Conservation (phyloP, 257 asterid species). For the Cinchona pubescens region DNA sequence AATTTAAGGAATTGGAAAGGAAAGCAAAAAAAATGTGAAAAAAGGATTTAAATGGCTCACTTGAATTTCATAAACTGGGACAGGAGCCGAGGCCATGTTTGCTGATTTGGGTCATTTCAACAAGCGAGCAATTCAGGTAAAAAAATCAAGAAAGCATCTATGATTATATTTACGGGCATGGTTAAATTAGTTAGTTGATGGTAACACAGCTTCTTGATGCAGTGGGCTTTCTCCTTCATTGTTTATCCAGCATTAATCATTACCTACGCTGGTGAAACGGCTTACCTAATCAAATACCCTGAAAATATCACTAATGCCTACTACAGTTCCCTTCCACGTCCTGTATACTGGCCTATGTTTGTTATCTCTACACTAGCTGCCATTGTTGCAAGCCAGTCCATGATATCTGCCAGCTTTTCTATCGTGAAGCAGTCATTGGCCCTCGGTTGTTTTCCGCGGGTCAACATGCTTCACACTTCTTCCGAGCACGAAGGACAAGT, state of each 20-base stretch:
- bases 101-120: constrained; percentile 81
- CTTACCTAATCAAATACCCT: constrained; percentile 55
- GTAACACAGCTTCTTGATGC: constrained; percentile 40
- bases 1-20: no score
- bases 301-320: constrained; percentile 52
- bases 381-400: constrained; percentile 65
- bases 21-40: background rate
- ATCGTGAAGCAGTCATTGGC: constrained; percentile 62
- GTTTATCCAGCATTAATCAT: constrained; percentile 64
- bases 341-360: constrained; percentile 79
- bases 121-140: constrained; percentile 62
- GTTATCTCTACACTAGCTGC: constrained; percentile 52
- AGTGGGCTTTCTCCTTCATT: constrained; percentile 57
- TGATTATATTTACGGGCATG: no score
- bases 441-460: constrained; percentile 75
- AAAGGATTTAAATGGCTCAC: background rate
- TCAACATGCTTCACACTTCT: constrained; percentile 60
- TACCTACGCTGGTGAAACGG: constrained; percentile 67
- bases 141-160: no score
- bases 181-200: no score
- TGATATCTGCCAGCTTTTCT: constrained; percentile 71
- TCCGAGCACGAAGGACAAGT: constrained; percentile 60
- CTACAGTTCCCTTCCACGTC: constrained; percentile 53
- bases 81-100: constrained; percentile 86
- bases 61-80: no score